Base-by-base conservation (phyloP, 805 yeast genomes). In the Yarrowia sp. region DNA sequence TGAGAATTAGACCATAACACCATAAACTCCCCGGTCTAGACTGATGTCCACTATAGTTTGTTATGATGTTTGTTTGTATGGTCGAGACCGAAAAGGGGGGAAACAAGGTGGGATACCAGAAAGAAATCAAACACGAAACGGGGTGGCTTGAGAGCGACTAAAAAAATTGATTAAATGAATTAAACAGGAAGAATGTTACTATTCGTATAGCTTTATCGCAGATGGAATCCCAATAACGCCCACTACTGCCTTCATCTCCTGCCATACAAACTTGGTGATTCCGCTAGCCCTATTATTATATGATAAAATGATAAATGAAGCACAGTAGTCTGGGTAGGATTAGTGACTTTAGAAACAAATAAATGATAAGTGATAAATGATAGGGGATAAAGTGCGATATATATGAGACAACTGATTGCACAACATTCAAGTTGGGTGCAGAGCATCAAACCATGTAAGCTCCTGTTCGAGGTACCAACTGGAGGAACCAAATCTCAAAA, bases 1-100 rank as follows among this genome's bases (percentile, higher is more conserved):
- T 25, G n/a, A 25, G 12, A 32, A 32, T 42, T 42, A 42, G 47
- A 44, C 51, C 51, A 27, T 44, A 44, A 44, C 22, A 44, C 24
- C 24, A 44, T 44, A 44, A 44, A 16, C 22, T 44, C 51, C 51
- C 51, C 35, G 51, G 51, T 44, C 51, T 27, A 44, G 51, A 44
- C 51, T 27, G 24, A 44, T 42, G 49, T 42, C 46, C 8, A 16
- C 49, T 42, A 42, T 42, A 25, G 49, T 16, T 16, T 42, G 31
- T 25, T 42, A 42, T 42, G 51, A 16, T 27, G 33, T 27, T 44
- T 44, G 51, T 44, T 44, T 27, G 16, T 44, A 44, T 44, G 51
- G 47, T 44, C 51, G 22, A 44, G 51, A 44, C 51, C 51, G 9
- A 38, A 38, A 38, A 21, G 32, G 32, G 49, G 22, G n/a, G n/a